Base-by-base conservation (phyloP, 1,284 basidiomycete genomes). In the Melampsora americana region DNA sequence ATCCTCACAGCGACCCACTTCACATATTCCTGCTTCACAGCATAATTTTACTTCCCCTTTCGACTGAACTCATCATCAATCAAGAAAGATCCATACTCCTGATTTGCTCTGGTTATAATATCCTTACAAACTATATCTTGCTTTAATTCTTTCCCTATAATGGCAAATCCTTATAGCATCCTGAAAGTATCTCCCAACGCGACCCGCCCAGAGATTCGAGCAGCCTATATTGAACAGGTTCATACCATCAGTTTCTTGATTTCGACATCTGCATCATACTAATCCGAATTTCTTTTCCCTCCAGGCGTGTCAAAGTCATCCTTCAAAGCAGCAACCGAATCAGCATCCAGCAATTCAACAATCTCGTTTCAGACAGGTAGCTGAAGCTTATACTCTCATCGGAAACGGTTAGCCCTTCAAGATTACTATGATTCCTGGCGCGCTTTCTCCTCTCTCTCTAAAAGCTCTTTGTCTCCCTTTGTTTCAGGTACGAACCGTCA, bases 321-420 rank as follows among this genome's bases (percentile, higher is more conserved):
- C 53, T 1, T 56, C 53, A n/a, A 56, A 56, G 20, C 53, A 56
- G 12, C n/a, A 23, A 23, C 53, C 20, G 5, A 28, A 56, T 56
- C 53, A 56, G n/a, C 53, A 56, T 23, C 53, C 53, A 28, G 53
- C 53, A 56, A 56, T 56, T 23, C 53, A 56, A 23, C 53, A 56
- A 56, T 5, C 53, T 56, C 53, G 53, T 28, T 56, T 56, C 20
- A 56, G 53, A 56, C 53, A 28, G 20, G 53, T 28, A 56, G 53
- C 53, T 28, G 53, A 56, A 56, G 53, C 53, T n/a, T 56, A 56
- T 56, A 56, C 53, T n/a, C 53, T 56, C 16, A 23, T 56, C 53
- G 53, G 53, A n/a, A 56, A 56, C 53, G 53, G 53, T 56, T 56
- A n/a, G 53, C 42, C 42, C 26, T 56, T 56, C 53, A 23, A 2